These are phyloP conservation scores for Halophytophthora batemanensis DNA, from an alignment of 352 stramenopile species.

Conservation along the genomic window DNA sequence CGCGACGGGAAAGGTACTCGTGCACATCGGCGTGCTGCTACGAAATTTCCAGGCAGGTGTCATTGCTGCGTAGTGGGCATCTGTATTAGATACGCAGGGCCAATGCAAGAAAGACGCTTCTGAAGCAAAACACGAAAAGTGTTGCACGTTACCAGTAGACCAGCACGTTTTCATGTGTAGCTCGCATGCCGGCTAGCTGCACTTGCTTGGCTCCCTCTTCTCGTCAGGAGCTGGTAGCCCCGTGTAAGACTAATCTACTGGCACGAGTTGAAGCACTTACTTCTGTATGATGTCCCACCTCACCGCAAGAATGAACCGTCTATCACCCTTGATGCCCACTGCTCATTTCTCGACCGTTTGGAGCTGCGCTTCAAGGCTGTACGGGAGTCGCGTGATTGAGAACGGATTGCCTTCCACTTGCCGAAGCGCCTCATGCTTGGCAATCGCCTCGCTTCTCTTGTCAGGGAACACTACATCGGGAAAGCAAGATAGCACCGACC, in stretches of 20 bases:
- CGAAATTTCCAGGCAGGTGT: conserved; percentile 41
- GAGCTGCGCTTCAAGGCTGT: conserved; percentile 21
- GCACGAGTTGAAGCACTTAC: too few species aligned
- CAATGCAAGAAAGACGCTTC: neutral
- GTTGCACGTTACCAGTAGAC: conserved; percentile 15
- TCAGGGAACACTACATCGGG: conserved; percentile 22
- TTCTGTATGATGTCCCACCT: too few species aligned
- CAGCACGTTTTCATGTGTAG: too few species aligned
- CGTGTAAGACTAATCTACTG: too few species aligned
- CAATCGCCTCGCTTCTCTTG: conserved; percentile 26
- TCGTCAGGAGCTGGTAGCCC: too few species aligned
- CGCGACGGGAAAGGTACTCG: conserved; percentile 48
- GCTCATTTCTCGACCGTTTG: conserved; percentile 5
- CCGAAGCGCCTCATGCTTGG: conserved; percentile 25
- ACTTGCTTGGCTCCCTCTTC: too few species aligned
- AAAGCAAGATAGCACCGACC: neutral
- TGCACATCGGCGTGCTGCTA: conserved; percentile 50
- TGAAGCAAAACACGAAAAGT: conserved; percentile 11
- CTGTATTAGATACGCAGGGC: neutral
- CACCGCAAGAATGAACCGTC: too few species aligned
- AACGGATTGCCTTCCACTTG: conserved; percentile 30
- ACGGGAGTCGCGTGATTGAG: conserved; percentile 28
- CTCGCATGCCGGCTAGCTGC: too few species aligned
- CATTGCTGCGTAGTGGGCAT: conserved; percentile 12
- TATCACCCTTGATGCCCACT: neutral